Percentiles rank a stretch among this genome's conserved stretches.
phyloP scores from a whole-genome alignment of 345 rosid species.

The Pelargonium nanum region DNA sequence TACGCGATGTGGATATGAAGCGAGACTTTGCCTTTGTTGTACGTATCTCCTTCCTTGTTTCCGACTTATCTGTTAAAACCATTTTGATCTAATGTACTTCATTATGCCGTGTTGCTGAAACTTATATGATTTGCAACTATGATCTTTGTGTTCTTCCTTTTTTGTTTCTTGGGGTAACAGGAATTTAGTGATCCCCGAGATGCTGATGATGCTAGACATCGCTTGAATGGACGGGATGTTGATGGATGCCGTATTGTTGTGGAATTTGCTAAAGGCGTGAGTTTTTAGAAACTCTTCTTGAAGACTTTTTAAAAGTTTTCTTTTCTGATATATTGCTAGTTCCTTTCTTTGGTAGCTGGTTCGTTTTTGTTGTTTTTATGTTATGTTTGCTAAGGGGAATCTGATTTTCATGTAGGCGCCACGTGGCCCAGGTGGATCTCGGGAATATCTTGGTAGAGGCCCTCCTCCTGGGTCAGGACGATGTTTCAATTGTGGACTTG shows the following conservation, averaged over 20 bases:
- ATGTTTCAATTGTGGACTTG: slow-evolving; percentile 91
- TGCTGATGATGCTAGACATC: slow-evolving; percentile 87
- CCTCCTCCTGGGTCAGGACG: slow-evolving; percentile 98
- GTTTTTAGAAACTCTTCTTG: not conserved
- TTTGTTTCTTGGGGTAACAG: slow-evolving; percentile 31
- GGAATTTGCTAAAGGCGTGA: slow-evolving; percentile 85
- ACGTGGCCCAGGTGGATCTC: slow-evolving; percentile 68
- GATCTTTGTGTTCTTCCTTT: slow-evolving; percentile 16
- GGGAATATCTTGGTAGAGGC: slow-evolving; percentile 72
- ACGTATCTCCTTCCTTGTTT: slow-evolving; percentile 27
- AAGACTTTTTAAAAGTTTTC: not conserved
- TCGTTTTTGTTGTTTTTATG: not conserved
- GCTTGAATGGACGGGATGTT: slow-evolving; percentile 65
- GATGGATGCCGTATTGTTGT: slow-evolving; percentile 89
- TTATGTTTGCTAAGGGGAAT: not conserved
- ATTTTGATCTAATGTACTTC: not conserved
- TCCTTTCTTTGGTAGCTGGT: not conserved
- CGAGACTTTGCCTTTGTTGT: slow-evolving; percentile 98
- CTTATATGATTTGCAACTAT: slow-evolving; percentile 16
- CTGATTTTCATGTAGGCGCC: slow-evolving; percentile 43
- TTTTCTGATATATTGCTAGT: not conserved
- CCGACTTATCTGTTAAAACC: slow-evolving; percentile 1
- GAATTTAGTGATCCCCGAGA: slow-evolving; percentile 92
- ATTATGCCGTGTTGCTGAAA: not conserved
- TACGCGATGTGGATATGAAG: slow-evolving; percentile 99